Evolutionary conservation across 352 stramenopile genomes (phyloP), one percentile per base, ranked within the genome.

Genomic region (Aphanomyces cochlioides): DNA sequence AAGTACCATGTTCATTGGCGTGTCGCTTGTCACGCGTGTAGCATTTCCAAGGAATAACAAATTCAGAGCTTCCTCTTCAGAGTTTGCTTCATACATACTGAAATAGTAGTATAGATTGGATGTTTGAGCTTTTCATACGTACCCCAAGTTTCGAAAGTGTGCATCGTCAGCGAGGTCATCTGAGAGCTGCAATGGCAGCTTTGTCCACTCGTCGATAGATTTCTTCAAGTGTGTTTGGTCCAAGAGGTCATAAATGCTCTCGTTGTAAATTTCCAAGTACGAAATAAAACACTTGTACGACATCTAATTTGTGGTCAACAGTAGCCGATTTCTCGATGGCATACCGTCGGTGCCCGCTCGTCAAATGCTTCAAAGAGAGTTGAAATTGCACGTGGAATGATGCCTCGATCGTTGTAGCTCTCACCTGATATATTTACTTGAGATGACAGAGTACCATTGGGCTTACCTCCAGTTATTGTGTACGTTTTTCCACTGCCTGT

Each of bases 191-290:
- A 93, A 77, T 40, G 86, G 68, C 56, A 91, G 79, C 50, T 90
- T 91, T n/a, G 82, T 89, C 83, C 83, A 93, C 21, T 90, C 81
- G 15, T 91, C 83, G 40, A 91, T 90, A 6, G 85, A 83, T 21
- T 76, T 79, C 63, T 92, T 82, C 0, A 83, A 88, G 64, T 92
- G 85, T 3, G 83, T 21, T 58, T 40, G 70, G 38, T 79, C 74
- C 0, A 98, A 82, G 54, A 98, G 77, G 67, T 98, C 96, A 74
- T 97, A 98, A 28, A 96, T 90, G 73, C 77, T 92, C 75, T 98
- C 93, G 75, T 98, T 98, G 84, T 99, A 99, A 45, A 99, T 97
- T 74, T 99, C 92, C 58, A 98, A 75, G 75, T 98, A 98, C 10
- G 95, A 98, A 58, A 98, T 87, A 75, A 93, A 93, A 67, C 86